A percentile compares a stretch with the other conserved stretches of the same genome.
Evolutionary conservation across 1,284 basidiomycete genomes (phyloP).

Genomic region (Ustilago vetiveriae): DNA sequence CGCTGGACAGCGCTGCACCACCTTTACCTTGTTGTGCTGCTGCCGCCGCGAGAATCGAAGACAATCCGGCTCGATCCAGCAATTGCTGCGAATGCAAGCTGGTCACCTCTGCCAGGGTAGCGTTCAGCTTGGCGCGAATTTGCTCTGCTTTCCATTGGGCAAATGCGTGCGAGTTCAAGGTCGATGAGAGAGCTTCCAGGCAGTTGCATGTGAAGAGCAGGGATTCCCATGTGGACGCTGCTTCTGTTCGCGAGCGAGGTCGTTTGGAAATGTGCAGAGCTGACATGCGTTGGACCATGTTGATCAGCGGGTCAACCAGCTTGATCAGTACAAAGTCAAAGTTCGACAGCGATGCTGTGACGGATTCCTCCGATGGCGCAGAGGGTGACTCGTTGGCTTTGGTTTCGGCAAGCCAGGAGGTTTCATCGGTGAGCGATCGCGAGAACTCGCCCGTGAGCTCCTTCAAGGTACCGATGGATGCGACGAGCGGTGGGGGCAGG

Average conservation of each 20-base stretch:
- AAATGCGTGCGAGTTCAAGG: constrained; percentile 24
- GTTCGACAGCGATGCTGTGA: constrained; percentile 9
- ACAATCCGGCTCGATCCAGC: constrained; percentile 16
- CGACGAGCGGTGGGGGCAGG: constrained; percentile 43
- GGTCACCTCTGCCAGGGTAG: constrained; percentile 1
- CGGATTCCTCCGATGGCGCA: background rate
- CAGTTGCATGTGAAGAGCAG: constrained; percentile 49
- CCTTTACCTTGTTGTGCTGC: background rate
- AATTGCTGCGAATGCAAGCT: constrained; percentile 19
- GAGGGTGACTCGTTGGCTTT: background rate
- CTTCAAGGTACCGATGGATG: constrained; percentile 42
- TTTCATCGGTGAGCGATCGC: constrained; percentile 37
- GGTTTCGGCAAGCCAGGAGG: background rate
- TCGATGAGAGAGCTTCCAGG: constrained; percentile 26
- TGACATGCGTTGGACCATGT: constrained; percentile 38
- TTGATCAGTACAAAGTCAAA: constrained; percentile 45
- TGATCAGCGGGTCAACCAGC: constrained; percentile 50
- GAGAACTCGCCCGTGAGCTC: constrained; percentile 53
- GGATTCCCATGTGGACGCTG: constrained; percentile 37
- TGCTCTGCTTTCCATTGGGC: constrained; percentile 14
- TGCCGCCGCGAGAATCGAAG: constrained; percentile 5
- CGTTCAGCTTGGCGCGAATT: background rate
- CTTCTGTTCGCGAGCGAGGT: constrained; percentile 9
- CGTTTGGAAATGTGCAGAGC: constrained; percentile 13
- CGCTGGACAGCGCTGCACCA: background rate